Percentiles rank a stretch among this genome's conserved stretches.
Evolutionary conservation across 495 filamentous ascomycete genomes (phyloP).

Genomic region (Platismatia glauca): DNA sequence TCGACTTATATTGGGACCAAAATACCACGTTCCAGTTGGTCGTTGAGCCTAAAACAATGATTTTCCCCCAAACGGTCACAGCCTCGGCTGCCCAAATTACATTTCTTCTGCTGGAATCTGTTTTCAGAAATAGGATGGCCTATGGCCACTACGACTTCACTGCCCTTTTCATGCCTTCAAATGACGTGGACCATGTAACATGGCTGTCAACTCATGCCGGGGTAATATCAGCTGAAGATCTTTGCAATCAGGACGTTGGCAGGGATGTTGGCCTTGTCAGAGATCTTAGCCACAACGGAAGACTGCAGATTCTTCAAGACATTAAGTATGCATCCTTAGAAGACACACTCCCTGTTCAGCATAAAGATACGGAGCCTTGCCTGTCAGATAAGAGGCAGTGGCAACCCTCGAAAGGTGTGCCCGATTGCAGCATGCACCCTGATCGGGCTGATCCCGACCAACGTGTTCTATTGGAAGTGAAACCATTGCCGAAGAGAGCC

Average conservation of each 20-base stretch:
- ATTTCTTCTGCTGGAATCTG: slow-evolving; percentile 27
- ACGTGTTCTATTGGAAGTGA: slow-evolving; percentile 41
- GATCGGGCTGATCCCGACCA: slow-evolving; percentile 21
- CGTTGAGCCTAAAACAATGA: slow-evolving; percentile 1
- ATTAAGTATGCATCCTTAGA: slow-evolving; percentile 16
- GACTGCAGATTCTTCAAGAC: slow-evolving; percentile 24
- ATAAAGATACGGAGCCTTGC: not conserved
- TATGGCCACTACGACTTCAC: slow-evolving; percentile 28
- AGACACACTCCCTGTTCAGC: not conserved
- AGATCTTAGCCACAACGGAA: slow-evolving; percentile 23
- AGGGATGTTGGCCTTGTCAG: slow-evolving; percentile 26
- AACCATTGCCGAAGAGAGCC: slow-evolving; percentile 43
- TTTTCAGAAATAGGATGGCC: slow-evolving; percentile 27
- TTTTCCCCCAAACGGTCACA: not conserved
- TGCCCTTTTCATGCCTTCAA: slow-evolving; percentile 27
- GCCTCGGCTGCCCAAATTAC: slow-evolving; percentile 23
- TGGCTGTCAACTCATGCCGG: slow-evolving; percentile 14
- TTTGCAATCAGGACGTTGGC: slow-evolving; percentile 6
- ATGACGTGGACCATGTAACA: not conserved
- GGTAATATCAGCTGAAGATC: not conserved
- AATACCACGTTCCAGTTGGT: slow-evolving; percentile 19
- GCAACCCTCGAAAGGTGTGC: not conserved
- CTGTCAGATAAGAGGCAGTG: not conserved
- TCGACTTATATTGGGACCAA: slow-evolving; percentile 41
- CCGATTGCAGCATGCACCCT: not conserved